These are phyloP conservation scores for Lycium barbarum DNA, from an alignment of 257 asterid genomes.

Conservation along the genomic window DNA sequence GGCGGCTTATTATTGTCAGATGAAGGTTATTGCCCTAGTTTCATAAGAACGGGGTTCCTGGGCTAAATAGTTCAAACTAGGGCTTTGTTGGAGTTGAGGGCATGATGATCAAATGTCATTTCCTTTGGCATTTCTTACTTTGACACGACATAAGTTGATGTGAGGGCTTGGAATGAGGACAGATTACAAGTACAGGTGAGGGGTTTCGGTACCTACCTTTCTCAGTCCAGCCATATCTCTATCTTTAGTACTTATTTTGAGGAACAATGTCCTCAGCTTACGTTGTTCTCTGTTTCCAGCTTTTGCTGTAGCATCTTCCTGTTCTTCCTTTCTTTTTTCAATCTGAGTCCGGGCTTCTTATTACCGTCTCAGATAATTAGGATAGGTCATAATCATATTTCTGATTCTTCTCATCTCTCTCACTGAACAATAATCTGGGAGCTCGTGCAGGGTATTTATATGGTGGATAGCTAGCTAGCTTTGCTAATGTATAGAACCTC, in stretches of 20 bases:
- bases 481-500: slow-evolving; percentile 27
- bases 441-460: slow-evolving; percentile 23
- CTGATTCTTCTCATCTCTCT: slow-evolving; percentile 20
- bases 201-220: slow-evolving; percentile 24
- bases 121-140: slow-evolving; percentile 11
- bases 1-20: slow-evolving; percentile 26
- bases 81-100: slow-evolving; percentile 29
- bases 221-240: slow-evolving; percentile 26
- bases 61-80: slow-evolving; percentile 26
- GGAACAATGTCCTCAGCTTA: slow-evolving; percentile 23
- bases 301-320: slow-evolving; percentile 24
- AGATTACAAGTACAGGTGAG: slow-evolving; percentile 28
- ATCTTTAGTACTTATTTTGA: slow-evolving; percentile 9
- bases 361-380: slow-evolving; percentile 24
- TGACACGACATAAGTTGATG: slow-evolving; percentile 25
- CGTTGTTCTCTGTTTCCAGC: slow-evolving; percentile 29
- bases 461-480: slow-evolving; percentile 29
- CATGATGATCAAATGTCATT: slow-evolving; percentile 23
- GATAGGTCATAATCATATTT: slow-evolving; percentile 19
- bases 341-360: slow-evolving; percentile 6
- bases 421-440: slow-evolving; percentile 29
- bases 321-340: slow-evolving; percentile 15
- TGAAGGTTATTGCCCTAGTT: slow-evolving; percentile 31
- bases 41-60: slow-evolving; percentile 28
- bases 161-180: slow-evolving; percentile 30